Percentiles rank a stretch among this genome's conserved stretches.
These are phyloP conservation scores for Fraxinus baroniana DNA, from an alignment of 305 asterid genomes.

Conservation along the genomic window DNA sequence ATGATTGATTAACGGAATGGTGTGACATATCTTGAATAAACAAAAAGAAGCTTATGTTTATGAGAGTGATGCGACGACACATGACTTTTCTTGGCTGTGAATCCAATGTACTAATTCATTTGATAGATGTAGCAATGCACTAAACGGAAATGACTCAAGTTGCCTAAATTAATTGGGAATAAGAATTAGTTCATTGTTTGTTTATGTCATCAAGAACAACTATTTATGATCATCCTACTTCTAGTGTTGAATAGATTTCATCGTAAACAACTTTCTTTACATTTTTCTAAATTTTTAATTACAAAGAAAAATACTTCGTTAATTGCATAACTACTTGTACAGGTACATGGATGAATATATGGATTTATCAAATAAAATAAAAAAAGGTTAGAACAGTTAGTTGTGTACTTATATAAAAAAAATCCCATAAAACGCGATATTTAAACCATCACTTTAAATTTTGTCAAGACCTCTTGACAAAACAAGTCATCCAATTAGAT, in stretches of 20 bases:
- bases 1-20: neutral
- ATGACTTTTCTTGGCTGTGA: neutral
- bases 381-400: neutral
- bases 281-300: neutral
- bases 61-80: neutral
- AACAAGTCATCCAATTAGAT: constrained; percentile 12
- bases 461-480: neutral
- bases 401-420: neutral
- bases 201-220: neutral
- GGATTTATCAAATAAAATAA: neutral
- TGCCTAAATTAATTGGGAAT: neutral
- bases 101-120: neutral
- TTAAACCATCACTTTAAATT: neutral
- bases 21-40: neutral
- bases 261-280: neutral
- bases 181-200: neutral
- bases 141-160: neutral
- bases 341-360: neutral
- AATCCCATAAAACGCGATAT: neutral
- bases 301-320: neutral
- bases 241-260: neutral
- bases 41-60: neutral
- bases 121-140: neutral
- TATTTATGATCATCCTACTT: neutral
- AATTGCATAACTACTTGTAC: neutral